Base-by-base conservation (phyloP, 2,329 filamentous ascomycete species). In the Ophiocordyceps unilateralis region DNA sequence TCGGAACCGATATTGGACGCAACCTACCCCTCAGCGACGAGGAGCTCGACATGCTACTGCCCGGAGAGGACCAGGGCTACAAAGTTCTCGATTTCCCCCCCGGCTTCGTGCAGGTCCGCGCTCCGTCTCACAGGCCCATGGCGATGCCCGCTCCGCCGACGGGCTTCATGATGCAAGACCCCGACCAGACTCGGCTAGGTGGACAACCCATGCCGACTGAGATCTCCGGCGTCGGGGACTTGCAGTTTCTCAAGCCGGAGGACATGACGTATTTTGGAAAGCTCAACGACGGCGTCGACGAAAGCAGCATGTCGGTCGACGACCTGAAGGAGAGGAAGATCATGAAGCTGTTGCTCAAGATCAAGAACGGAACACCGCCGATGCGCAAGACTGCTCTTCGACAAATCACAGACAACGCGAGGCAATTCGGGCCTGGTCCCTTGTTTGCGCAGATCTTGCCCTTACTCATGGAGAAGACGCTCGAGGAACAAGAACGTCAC, bases 251-350 rank as follows among this genome's bases (percentile, higher is more conserved):
- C 73, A 98, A 98, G 65, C 78, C 87, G 1, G 91, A 98, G 60
- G 91, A 98, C 61, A 95, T 96, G 87, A 81, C 85, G 34, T 98
- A 98, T 64, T 98, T 98, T 55, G 88, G 89, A 46, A 96, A 98
- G 67, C 75, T 98, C 36, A 89, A 93, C 20, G 91, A 98, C 57
- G 87, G 85, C 32, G 83, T 82, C 22, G 87, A 96, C 52, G 91
- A 98, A 64, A 93, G 89, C 53, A 73, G 78, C 20, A 76, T 98
- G 64, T 88, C 81, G 19, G 87, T 98, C 10, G 91, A 98, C 41
- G 89, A 98, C 55, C 66, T 98, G 42, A 96, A 98, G 63, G 89
- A 98, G 64, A 76, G 91, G 48, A 98, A 98, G 66, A 98, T 98
- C 57, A 96, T 98, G 91, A 75, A 91, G 51, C 67, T 98, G 44